Evolutionary conservation across 2,329 filamentous ascomycete species (phyloP).

Genomic region (Fusarium albosuccineum): DNA sequence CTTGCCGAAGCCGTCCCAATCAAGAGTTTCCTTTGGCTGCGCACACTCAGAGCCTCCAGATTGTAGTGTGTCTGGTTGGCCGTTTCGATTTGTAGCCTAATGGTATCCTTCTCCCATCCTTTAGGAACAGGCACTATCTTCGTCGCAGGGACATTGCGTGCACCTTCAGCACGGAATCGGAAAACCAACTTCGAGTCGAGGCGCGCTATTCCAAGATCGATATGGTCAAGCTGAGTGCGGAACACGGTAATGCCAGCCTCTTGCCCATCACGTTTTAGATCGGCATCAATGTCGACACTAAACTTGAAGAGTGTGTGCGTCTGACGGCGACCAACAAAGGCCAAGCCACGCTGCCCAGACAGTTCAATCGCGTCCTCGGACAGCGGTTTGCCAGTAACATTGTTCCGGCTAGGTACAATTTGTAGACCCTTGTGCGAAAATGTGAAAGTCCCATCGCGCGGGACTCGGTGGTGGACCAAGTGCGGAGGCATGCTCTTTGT

Average conservation of each 20-base stretch:
- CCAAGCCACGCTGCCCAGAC: conserved; percentile 16
- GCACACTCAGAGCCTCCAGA: not conserved
- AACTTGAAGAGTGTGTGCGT: conserved; percentile 28
- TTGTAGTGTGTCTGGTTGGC: conserved; percentile 26
- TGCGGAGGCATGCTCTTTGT: conserved; percentile 8
- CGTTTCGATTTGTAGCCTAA: conserved; percentile 17
- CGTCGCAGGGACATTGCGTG: not conserved
- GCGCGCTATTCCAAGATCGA: conserved; percentile 16
- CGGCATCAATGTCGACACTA: conserved; percentile 23
- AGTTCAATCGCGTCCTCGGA: conserved; percentile 20
- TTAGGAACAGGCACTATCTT: conserved; percentile 18
- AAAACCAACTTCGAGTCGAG: conserved; percentile 9
- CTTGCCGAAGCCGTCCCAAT: conserved; percentile 18
- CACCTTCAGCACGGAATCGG: conserved; percentile 23
- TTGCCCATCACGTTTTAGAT: not conserved
- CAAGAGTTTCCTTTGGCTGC: not conserved
- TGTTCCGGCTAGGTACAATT: conserved; percentile 22
- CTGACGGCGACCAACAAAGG: conserved; percentile 31
- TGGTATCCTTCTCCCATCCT: conserved; percentile 12
- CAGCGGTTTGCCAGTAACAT: conserved; percentile 6
- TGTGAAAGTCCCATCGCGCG: not conserved
- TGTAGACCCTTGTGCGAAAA: conserved; percentile 12
- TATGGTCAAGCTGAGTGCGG: conserved; percentile 33
- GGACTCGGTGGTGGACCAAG: conserved; percentile 27
- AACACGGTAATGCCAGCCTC: conserved; percentile 31